Base-by-base conservation (phyloP, 1,284 basidiomycete species). In the Trametes hirsuta region DNA sequence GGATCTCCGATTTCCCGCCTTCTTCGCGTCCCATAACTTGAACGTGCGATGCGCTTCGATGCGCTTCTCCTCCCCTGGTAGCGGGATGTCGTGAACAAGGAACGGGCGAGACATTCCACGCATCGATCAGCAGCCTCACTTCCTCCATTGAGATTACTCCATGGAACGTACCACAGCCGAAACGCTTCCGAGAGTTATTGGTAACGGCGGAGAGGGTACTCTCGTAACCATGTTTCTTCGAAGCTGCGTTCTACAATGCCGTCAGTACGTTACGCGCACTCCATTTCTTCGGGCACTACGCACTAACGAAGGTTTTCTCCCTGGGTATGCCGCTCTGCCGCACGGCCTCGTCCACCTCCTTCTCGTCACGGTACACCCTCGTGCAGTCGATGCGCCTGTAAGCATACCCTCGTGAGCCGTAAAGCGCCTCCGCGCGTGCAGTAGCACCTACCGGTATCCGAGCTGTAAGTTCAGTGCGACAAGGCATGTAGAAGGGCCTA, bases 101-200 rank as follows among this genome's bases (percentile, higher is more conserved):
- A 83, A 83, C 37, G 88, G 75, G 65, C 86, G 63, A 85, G 77
- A 66, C 85, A 86, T 30, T 74, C 80, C 80, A 35, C 3, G 2
- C 2, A 11, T n/a, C 5, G 5, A 6, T 47, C 30, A 35, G 46
- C 46, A 6, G 14, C 10, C 14, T 25, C 3, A 11, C 3, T 10
- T n/a, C 24, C 2, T 8, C 46, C 30, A 30, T 4, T 30, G 4
- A 47, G 2, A 34, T 14, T 10, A 34, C 10, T 4, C 6, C 6
- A 35, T 14, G 56, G 8, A 15, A 65, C 66, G 15, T 11, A 47
- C 25, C 65, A 34, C 65, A 60, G 5, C 66, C 64, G 24, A 69
- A 60, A 22, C 57, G 53, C 41, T 60, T 40, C 39, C 68, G 47
- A 1, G 68, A 68, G 4, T 61, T 48, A 21, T 67, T 51, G 18